A percentile compares a stretch with the other conserved stretches of the same genome.
Evolutionary conservation across 2,329 filamentous ascomycete species (phyloP).

Genomic region (Pseudopithomyces chartarum): DNA sequence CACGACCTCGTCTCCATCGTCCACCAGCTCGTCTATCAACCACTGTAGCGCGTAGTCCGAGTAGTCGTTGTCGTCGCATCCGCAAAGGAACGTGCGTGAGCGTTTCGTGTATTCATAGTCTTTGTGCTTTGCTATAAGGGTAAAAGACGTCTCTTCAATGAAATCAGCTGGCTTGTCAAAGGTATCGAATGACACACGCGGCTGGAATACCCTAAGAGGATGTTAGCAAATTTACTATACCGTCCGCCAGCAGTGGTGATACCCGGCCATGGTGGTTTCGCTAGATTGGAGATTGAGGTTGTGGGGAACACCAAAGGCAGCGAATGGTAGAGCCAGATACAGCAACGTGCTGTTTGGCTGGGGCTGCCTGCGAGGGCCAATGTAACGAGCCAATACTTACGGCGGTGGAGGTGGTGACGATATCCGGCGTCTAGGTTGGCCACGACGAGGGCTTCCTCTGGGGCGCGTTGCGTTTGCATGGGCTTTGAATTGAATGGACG

Average conservation of each 20-base stretch:
- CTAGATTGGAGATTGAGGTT: neutral
- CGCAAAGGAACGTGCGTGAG: constrained; percentile 87
- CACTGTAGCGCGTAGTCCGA: constrained; percentile 92
- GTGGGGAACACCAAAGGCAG: neutral
- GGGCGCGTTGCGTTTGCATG: constrained; percentile 38
- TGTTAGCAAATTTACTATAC: constrained; percentile 20
- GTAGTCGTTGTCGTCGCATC: constrained; percentile 88
- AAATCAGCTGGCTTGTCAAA: constrained; percentile 72
- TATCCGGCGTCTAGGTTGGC: constrained; percentile 41
- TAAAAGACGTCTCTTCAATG: constrained; percentile 66
- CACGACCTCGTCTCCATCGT: constrained; percentile 91
- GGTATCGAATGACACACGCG: constrained; percentile 75
- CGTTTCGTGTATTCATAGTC: constrained; percentile 81
- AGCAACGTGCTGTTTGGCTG: constrained; percentile 12
- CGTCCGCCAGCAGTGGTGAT: constrained; percentile 24
- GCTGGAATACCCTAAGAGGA: constrained; percentile 62
- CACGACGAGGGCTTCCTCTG: constrained; percentile 36
- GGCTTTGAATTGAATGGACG: constrained; percentile 46
- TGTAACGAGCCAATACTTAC: constrained; percentile 36
- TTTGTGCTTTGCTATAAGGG: constrained; percentile 82
- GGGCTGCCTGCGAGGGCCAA: constrained; percentile 5
- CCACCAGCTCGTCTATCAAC: constrained; percentile 88
- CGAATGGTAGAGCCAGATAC: constrained; percentile 9
- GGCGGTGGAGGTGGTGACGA: constrained; percentile 49
- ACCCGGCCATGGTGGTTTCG: constrained; percentile 29